Conservation (phyloP, 225 moss, liverwort and hornwort species). For the Pseudisothecium myosuroides region DNA sequence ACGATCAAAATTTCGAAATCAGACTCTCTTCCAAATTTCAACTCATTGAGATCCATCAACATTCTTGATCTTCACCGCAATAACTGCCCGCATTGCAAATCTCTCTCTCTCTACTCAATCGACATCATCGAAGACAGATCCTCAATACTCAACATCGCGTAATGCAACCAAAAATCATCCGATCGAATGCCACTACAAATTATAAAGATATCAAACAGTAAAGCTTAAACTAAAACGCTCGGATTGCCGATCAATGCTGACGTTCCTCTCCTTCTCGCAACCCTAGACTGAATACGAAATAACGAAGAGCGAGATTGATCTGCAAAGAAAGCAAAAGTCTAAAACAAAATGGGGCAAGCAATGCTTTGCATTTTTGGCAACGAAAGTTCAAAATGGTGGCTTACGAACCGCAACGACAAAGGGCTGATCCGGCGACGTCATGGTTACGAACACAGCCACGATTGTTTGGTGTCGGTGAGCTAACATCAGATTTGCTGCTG, state of each 20-base stretch:
- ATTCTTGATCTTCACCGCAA: not conserved
- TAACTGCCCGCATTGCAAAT: not conserved
- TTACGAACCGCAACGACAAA: not conserved
- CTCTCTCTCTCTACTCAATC: not conserved
- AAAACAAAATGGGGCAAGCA: not conserved
- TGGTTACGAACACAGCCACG: not conserved
- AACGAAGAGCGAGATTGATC: not conserved
- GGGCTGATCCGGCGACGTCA: slow-evolving; percentile 5
- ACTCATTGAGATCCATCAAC: not conserved
- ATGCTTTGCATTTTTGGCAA: not conserved
- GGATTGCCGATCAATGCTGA: not conserved
- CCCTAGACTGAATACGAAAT: not conserved
- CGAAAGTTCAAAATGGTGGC: not conserved
- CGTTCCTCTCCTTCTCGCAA: not conserved
- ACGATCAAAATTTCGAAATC: not conserved
- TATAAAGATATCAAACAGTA: not conserved
- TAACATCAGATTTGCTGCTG: not conserved
- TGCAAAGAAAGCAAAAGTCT: not conserved
- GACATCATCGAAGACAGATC: not conserved
- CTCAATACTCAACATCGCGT: not conserved
- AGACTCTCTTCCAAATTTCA: not conserved
- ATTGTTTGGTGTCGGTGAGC: slow-evolving; percentile 7
- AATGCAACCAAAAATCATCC: not conserved
- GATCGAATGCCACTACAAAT: not conserved
- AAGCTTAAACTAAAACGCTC: not conserved